These are phyloP conservation scores for Globisporangium okanoganense DNA, from an alignment of 352 stramenopile species.

Conservation along the genomic window DNA sequence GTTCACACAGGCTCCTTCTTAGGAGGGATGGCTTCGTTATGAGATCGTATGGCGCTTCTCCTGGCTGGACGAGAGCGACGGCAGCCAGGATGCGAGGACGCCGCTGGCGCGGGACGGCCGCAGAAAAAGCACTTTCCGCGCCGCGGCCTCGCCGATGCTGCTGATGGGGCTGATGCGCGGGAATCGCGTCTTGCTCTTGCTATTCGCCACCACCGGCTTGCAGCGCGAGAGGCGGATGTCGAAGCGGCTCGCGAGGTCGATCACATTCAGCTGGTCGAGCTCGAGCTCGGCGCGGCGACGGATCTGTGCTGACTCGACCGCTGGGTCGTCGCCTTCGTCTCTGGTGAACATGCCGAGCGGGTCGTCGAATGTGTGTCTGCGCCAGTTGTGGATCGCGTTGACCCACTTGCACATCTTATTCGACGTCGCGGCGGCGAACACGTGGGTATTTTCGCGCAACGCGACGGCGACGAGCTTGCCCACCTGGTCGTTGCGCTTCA, in stretches of 20 bases:
- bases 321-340: conserved; percentile 7
- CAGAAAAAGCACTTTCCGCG: conserved; percentile 17
- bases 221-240: conserved; percentile 35
- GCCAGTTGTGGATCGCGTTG: conserved; percentile 73
- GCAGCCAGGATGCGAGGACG: conserved; percentile 33
- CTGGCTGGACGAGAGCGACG: conserved; percentile 5
- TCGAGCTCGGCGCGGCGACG: conserved; percentile 19
- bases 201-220: background rate
- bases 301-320: conserved; percentile 18
- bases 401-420: conserved; percentile 62
- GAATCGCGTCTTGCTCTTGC: conserved; percentile 18
- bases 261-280: conserved; percentile 11
- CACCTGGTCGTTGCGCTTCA: conserved; percentile 48
- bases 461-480: conserved; percentile 33
- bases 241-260: conserved; percentile 36
- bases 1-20: background rate
- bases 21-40: background rate
- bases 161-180: conserved; percentile 15
- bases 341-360: conserved; percentile 25
- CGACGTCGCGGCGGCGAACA: conserved; percentile 50
- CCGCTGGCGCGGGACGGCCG: conserved; percentile 14
- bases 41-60: conserved; percentile 5
- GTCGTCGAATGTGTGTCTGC: conserved; percentile 59
- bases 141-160: conserved; percentile 12
- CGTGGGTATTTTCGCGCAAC: conserved; percentile 27